These are phyloP conservation scores for Polyporus tsugae DNA, from an alignment of 1,284 basidiomycete species.

Conservation along the genomic window DNA sequence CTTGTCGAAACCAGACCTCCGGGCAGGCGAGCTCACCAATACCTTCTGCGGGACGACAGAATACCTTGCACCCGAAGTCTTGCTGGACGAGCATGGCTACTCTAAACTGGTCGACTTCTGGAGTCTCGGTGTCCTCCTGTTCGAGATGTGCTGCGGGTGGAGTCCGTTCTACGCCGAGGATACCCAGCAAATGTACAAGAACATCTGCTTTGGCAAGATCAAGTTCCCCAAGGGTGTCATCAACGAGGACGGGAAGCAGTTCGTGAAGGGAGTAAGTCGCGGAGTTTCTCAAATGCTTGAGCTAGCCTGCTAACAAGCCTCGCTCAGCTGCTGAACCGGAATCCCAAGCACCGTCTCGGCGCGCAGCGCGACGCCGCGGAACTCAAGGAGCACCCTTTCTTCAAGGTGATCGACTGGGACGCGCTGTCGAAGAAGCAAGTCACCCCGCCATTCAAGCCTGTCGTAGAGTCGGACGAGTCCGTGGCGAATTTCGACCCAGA, in stretches of 20 bases:
- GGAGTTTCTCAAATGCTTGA: conserved; percentile 3
- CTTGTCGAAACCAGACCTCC: conserved; percentile 94
- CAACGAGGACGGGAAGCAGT: conserved; percentile 98
- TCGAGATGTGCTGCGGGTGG: conserved; percentile 99
- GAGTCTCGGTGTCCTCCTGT: conserved; percentile 91
- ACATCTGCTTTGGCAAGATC: conserved; percentile 99
- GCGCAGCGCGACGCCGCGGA: conserved; percentile 92
- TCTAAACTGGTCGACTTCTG: conserved; percentile 99
- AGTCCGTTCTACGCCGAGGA: conserved; percentile 99
- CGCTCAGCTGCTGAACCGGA: conserved; percentile 91
- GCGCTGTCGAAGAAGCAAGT: conserved; percentile 90
- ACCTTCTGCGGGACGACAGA: conserved; percentile 98
- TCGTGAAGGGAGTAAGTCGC: conserved; percentile 94
- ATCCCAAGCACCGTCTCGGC: conserved; percentile 96
- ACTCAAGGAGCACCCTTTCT: conserved; percentile 97
- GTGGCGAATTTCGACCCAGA: conserved; percentile 98
- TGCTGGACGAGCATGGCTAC: conserved; percentile 99
- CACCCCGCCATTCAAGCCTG: conserved; percentile 97
- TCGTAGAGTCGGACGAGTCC: conserved; percentile 98
- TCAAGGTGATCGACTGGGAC: conserved; percentile 91
- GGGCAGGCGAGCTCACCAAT: conserved; percentile 94
- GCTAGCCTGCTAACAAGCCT: conserved; percentile 26
- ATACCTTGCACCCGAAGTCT: conserved; percentile 97
- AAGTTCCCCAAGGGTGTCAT: conserved; percentile 98
- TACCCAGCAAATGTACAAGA: conserved; percentile 99